Evolutionary conservation across 768 basidiomycete species (phyloP).

Genomic region (Kwoniella heveanensis): DNA sequence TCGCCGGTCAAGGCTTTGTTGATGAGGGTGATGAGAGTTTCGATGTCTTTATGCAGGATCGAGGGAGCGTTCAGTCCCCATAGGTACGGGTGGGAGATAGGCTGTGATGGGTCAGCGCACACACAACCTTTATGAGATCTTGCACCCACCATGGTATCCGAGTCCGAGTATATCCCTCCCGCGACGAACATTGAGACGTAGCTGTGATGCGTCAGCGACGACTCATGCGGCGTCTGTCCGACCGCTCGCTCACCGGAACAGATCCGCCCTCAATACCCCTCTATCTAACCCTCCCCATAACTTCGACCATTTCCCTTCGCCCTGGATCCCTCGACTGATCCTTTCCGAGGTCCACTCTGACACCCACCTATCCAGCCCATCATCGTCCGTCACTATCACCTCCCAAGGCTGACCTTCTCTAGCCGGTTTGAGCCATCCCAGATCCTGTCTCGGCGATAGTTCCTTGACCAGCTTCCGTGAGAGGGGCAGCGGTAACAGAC

Average conservation of each 20-base stretch:
- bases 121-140: not conserved
- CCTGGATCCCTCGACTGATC: slow-evolving; percentile 8
- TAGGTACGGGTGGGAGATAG: slow-evolving; percentile 32
- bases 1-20: not conserved
- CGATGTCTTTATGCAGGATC: slow-evolving; percentile 22
- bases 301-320: slow-evolving; percentile 15
- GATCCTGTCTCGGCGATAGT: not conserved
- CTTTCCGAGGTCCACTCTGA: slow-evolving; percentile 26
- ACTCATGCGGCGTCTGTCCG: no score
- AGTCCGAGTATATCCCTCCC: slow-evolving; percentile 32
- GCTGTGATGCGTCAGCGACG: slow-evolving; percentile 6
- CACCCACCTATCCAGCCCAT: slow-evolving; percentile 26
- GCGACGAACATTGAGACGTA: slow-evolving; percentile 25
- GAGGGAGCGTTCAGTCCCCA: slow-evolving; percentile 26
- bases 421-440: slow-evolving; percentile 12
- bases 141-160: slow-evolving; percentile 27
- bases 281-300: slow-evolving; percentile 23
- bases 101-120: slow-evolving; percentile 10
- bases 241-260: slow-evolving; percentile 19
- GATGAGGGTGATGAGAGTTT: slow-evolving; percentile 12
- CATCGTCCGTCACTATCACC: slow-evolving; percentile 21
- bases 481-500: slow-evolving; percentile 23
- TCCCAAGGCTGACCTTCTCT: slow-evolving; percentile 25
- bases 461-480: not conserved
- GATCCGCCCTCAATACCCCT: slow-evolving; percentile 29